phyloP scores from a whole-genome alignment of 2,329 filamentous ascomycete genomes.

The Colletotrichum truncatum region DNA sequence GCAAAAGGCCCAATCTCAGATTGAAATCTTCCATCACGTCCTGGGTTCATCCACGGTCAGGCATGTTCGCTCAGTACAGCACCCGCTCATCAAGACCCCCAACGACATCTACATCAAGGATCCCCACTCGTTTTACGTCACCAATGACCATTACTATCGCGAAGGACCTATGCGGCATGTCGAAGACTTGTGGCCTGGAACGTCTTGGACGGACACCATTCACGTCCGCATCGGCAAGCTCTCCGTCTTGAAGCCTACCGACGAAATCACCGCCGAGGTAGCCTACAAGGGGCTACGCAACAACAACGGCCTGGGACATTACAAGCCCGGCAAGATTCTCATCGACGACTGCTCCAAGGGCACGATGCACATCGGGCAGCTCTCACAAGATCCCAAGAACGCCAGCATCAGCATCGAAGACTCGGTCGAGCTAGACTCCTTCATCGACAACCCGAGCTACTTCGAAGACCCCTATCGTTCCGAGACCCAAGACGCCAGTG shows the following conservation, averaged over 20 bases:
- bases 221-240: conserved; percentile 38
- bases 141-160: conserved; percentile 66
- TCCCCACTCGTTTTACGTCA: conserved; percentile 62
- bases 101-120: conserved; percentile 64
- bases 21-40: conserved; percentile 60
- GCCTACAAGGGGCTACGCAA: conserved; percentile 57
- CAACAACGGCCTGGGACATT: conserved; percentile 66
- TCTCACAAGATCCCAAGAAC: conserved; percentile 33
- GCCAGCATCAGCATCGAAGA: conserved; percentile 51
- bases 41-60: conserved; percentile 41
- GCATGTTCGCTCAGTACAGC: conserved; percentile 61
- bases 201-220: conserved; percentile 60
- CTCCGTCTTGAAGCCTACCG: conserved; percentile 10
- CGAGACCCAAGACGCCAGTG: conserved; percentile 56
- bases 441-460: conserved; percentile 67
- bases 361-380: conserved; percentile 51
- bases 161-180: conserved; percentile 55
- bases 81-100: conserved; percentile 64
- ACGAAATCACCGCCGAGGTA: conserved; percentile 51
- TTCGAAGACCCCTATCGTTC: conserved; percentile 62
- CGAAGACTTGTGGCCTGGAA: conserved; percentile 53
- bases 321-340: conserved; percentile 51
- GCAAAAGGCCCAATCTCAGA: conserved; percentile 53
- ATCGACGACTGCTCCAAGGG: conserved; percentile 55
- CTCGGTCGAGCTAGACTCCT: conserved; percentile 51